Percentiles rank a stretch among this genome's conserved stretches.
phyloP scores from a whole-genome alignment of 164 flowering plant species.

The Macadamia integrifolia region DNA sequence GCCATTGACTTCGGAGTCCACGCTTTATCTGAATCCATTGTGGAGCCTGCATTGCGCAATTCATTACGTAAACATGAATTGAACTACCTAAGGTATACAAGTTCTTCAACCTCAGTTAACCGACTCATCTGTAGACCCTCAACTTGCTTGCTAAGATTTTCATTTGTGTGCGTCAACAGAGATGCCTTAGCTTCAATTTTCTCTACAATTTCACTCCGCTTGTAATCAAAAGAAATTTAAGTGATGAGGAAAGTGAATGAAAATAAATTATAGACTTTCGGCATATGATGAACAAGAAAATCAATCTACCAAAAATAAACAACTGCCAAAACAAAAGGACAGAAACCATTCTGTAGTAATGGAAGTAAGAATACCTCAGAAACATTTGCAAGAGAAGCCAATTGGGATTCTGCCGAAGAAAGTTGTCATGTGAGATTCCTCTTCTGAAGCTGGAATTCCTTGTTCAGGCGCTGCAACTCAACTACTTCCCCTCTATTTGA shows the following conservation, averaged over 20 bases:
- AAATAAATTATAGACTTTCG: not conserved
- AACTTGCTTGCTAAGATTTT: slow-evolving; percentile 85
- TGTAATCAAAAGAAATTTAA: not conserved
- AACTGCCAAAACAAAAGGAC: no score
- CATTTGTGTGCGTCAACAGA: slow-evolving; percentile 64
- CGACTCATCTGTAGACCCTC: slow-evolving; percentile 96
- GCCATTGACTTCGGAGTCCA: slow-evolving; percentile 34
- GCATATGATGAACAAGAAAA: not conserved
- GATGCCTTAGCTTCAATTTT: slow-evolving; percentile 69
- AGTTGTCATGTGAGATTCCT: slow-evolving; percentile 68
- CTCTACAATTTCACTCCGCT: slow-evolving; percentile 78
- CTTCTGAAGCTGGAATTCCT: slow-evolving; percentile 89
- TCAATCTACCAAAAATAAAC: no score
- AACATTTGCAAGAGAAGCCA: slow-evolving; percentile 56
- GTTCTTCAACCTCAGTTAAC: slow-evolving; percentile 96
- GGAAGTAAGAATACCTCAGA: slow-evolving; percentile 53
- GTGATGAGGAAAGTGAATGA: not conserved
- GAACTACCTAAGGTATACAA: slow-evolving; percentile 96
- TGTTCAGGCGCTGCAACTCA: slow-evolving; percentile 84
- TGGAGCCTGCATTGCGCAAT: slow-evolving; percentile 53
- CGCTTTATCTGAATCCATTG: slow-evolving; percentile 26
- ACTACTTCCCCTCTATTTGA: slow-evolving; percentile 66
- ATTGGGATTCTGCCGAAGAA: slow-evolving; percentile 68
- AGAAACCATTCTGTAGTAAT: no score
- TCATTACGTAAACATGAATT: slow-evolving; percentile 94